These are phyloP conservation scores for Colletotrichum limetticola DNA, from an alignment of 2,329 filamentous ascomycete genomes.

Conservation along the genomic window DNA sequence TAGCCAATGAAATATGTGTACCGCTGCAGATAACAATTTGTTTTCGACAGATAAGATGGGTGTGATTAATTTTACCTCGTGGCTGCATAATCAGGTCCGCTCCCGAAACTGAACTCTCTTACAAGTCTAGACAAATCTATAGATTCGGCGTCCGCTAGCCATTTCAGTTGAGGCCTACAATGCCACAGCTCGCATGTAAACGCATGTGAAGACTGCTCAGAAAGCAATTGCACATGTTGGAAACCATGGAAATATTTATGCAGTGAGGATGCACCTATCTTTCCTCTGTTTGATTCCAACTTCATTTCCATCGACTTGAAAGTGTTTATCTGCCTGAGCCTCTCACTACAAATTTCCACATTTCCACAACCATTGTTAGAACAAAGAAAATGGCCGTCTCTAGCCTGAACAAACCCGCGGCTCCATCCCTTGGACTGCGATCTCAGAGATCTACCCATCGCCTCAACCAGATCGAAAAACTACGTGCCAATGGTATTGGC, in stretches of 20 bases:
- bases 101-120: neutral
- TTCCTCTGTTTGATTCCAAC: neutral
- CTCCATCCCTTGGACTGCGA: neutral
- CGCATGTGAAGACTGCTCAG: neutral
- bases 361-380: neutral
- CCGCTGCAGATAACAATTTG: neutral
- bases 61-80: neutral
- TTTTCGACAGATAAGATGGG: neutral
- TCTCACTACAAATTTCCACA: neutral
- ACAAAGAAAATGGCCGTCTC: constrained; percentile 6
- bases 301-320: neutral
- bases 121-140: neutral
- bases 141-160: no score
- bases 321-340: neutral
- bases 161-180: neutral
- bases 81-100: neutral
- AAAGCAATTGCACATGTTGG: neutral
- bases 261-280: neutral
- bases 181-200: neutral
- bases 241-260: neutral
- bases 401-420: neutral
- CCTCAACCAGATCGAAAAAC: constrained; percentile 48
- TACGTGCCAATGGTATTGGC: constrained; percentile 48
- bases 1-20: neutral
- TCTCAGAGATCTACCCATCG: constrained; percentile 37